Conservation (phyloP, 2,329 filamentous ascomycete genomes). For the Diaporthe eres region DNA sequence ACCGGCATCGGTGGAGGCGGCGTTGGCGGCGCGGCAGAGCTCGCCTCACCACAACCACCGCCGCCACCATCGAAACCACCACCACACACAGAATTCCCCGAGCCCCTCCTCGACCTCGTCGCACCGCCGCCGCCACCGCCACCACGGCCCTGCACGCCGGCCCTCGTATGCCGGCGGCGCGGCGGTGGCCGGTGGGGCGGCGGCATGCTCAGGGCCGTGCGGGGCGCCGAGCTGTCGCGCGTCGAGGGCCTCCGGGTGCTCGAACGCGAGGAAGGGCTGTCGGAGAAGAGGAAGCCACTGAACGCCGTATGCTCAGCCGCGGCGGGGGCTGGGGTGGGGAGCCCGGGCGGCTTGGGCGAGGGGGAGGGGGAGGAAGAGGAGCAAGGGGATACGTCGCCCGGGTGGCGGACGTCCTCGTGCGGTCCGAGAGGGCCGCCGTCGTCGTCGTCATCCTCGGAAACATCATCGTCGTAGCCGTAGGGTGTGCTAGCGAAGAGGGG, state of each 20-base stretch:
- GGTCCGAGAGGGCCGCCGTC: background rate
- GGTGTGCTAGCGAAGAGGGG: background rate
- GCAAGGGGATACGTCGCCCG: background rate
- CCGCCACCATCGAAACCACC: background rate
- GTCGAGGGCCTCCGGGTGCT: constrained; percentile 13
- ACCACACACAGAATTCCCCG: background rate
- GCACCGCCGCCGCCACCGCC: background rate
- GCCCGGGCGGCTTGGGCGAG: background rate
- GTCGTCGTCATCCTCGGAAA: background rate
- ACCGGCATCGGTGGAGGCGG: constrained; percentile 3
- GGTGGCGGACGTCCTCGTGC: background rate
- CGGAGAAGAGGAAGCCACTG: background rate
- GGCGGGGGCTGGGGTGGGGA: background rate
- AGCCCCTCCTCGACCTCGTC: background rate
- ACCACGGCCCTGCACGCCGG: background rate
- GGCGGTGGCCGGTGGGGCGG: background rate
- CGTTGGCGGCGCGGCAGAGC: background rate
- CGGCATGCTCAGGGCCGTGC: constrained; percentile 13
- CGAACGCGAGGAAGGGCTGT: constrained; percentile 20
- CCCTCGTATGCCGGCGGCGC: constrained; percentile 6
- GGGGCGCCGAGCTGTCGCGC: constrained; percentile 26
- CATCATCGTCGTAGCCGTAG: background rate
- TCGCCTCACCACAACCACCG: background rate
- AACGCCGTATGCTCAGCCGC: too few species aligned
- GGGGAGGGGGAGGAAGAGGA: background rate